Conservation (phyloP, 352 stramenopile species). For the Phytophthora gonapodyides region DNA sequence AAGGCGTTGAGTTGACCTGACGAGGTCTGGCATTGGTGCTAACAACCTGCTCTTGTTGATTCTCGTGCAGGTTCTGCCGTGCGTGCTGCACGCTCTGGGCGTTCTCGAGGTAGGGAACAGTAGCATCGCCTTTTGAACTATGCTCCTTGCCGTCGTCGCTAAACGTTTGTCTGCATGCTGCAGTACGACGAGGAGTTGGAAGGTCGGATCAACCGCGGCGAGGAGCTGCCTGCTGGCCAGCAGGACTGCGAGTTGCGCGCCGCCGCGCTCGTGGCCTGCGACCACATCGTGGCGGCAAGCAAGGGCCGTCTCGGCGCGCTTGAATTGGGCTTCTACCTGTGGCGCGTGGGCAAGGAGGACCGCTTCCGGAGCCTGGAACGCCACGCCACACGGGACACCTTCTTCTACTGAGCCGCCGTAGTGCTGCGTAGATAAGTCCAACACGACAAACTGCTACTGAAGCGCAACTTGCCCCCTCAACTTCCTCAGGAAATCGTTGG, state of each 20-base stretch:
- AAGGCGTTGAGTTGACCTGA: neutral
- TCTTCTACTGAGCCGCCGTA: slow-evolving; percentile 55
- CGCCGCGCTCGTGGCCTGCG: slow-evolving; percentile 63
- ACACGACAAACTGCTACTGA: no score
- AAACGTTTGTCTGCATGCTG: neutral
- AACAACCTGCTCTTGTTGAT: slow-evolving; percentile 3
- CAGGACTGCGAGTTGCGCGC: slow-evolving; percentile 74
- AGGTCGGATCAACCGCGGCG: slow-evolving; percentile 46
- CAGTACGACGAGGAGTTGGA: slow-evolving; percentile 67
- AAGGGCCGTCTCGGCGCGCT: slow-evolving; percentile 48
- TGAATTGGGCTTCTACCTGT: slow-evolving; percentile 73
- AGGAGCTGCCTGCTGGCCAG: slow-evolving; percentile 49
- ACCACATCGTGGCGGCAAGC: slow-evolving; percentile 64
- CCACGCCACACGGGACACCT: slow-evolving; percentile 71
- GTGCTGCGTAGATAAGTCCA: neutral
- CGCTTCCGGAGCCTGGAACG: slow-evolving; percentile 69
- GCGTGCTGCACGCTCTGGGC: slow-evolving; percentile 69
- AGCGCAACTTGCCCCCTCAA: no score
- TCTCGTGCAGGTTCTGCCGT: slow-evolving; percentile 59
- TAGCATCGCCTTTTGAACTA: no score
- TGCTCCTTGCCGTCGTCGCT: neutral
- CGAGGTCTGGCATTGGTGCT: neutral
- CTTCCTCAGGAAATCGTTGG: no score
- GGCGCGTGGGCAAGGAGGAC: slow-evolving; percentile 78
- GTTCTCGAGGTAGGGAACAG: slow-evolving; percentile 84